Evolutionary conservation across 2,329 filamentous ascomycete genomes (phyloP).

Genomic region (Nothopassalora personata): DNA sequence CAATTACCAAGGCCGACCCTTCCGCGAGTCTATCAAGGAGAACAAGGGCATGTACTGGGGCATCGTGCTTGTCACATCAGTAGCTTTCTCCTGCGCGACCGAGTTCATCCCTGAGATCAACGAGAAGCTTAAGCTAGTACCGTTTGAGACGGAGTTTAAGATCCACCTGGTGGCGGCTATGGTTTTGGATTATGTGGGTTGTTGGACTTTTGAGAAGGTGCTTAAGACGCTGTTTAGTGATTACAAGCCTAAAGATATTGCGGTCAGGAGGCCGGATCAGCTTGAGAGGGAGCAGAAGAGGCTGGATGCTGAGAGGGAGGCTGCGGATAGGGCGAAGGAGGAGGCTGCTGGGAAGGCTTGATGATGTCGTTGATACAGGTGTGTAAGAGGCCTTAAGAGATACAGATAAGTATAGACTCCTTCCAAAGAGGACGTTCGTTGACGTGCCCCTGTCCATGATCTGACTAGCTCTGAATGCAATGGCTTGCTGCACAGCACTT

Average conservation of each 20-base stretch:
- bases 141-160: constrained; percentile 87
- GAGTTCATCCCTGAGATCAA: constrained; percentile 96
- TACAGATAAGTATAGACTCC: constrained; percentile 4
- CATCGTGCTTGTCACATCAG: constrained; percentile 78
- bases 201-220: constrained; percentile 79
- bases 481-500: no score
- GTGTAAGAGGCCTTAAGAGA: not conserved
- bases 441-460: not conserved
- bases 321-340: constrained; percentile 36
- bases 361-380: not conserved
- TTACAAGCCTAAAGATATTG: constrained; percentile 90
- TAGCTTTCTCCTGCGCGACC: constrained; percentile 90
- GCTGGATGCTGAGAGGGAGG: constrained; percentile 49
- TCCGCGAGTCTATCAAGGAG: constrained; percentile 91
- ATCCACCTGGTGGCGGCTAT: constrained; percentile 75
- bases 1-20: constrained; percentile 97
- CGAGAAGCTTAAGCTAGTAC: constrained; percentile 84
- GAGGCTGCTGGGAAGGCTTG: constrained; percentile 29
- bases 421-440: not conserved
- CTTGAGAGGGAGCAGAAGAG: constrained; percentile 67
- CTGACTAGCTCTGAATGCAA: not conserved
- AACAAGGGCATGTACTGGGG: constrained; percentile 99
- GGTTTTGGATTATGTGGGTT: constrained; percentile 79
- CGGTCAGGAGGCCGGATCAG: constrained; percentile 79
- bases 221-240: constrained; percentile 86